phyloP scores from a whole-genome alignment of 192 early-diverging fungal species.

The Allomyces macrogynus region DNA sequence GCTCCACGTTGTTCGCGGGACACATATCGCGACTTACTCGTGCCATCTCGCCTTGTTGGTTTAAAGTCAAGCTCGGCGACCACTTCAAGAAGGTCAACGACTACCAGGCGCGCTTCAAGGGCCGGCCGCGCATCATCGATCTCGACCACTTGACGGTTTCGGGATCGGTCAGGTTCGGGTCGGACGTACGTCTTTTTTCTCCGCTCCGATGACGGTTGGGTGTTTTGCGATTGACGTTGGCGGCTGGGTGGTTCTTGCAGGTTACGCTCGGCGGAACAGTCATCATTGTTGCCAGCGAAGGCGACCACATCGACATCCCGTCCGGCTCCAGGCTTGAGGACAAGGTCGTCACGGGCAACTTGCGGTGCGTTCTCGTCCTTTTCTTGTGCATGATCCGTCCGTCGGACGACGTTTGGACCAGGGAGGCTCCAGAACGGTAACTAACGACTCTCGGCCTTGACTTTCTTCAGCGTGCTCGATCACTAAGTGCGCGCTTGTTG shows the following conservation, averaged over 20 bases:
- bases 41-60: no score
- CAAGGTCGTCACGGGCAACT: slow-evolving; percentile 94
- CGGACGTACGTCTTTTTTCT: slow-evolving; percentile 23
- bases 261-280: slow-evolving; percentile 82
- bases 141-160: slow-evolving; percentile 96
- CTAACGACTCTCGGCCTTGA: no score
- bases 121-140: slow-evolving; percentile 85
- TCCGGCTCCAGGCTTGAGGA: slow-evolving; percentile 84
- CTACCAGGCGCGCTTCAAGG: slow-evolving; percentile 78
- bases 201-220: no score
- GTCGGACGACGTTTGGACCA: no score
- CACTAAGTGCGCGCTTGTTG: no score
- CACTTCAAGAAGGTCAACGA: slow-evolving; percentile 93
- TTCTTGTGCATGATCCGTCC: no score
- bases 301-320: slow-evolving; percentile 93
- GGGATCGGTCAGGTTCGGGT: slow-evolving; percentile 94
- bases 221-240: no score
- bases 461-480: no score
- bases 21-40: no score
- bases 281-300: slow-evolving; percentile 96
- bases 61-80: slow-evolving; percentile 93
- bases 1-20: no score
- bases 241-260: no score
- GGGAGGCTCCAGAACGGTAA: no score
- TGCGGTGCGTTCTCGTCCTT: slow-evolving; percentile 21